phyloP scores from a whole-genome alignment of 345 rosid species.

The Atalantia buxifolia region DNA sequence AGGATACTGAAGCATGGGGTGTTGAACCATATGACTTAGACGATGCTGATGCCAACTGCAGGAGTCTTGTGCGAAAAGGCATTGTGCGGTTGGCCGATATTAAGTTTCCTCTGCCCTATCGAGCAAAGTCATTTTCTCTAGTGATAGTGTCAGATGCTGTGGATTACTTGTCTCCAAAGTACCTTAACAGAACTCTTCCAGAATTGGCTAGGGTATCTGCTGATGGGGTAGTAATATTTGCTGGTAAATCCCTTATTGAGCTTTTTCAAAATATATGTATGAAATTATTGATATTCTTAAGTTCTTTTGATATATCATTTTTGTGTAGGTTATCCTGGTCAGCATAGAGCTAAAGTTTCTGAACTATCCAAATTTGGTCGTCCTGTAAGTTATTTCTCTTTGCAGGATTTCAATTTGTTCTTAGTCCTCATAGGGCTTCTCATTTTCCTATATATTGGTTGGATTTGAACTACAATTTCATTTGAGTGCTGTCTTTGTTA shows the following conservation, averaged over 20 bases:
- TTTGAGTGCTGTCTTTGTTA: not conserved
- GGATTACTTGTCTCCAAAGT: slow-evolving; percentile 72
- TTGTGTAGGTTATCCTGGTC: slow-evolving; percentile 55
- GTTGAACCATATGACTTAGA: slow-evolving; percentile 77
- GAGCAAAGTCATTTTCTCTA: slow-evolving; percentile 61
- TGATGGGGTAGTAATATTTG: slow-evolving; percentile 50
- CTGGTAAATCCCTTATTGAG: slow-evolving; percentile 41
- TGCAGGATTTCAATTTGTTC: not conserved
- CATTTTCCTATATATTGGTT: not conserved
- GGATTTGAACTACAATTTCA: not conserved
- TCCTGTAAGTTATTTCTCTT: slow-evolving; percentile 45
- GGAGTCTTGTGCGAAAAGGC: slow-evolving; percentile 51
- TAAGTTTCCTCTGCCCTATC: slow-evolving; percentile 62
- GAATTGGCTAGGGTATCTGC: slow-evolving; percentile 64
- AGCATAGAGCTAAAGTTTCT: slow-evolving; percentile 50
- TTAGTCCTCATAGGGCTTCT: not conserved
- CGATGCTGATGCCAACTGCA: slow-evolving; percentile 52
- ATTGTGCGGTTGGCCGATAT: slow-evolving; percentile 57
- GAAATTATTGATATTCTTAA: not conserved
- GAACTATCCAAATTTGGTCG: slow-evolving; percentile 70
- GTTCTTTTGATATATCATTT: slow-evolving; percentile 1
- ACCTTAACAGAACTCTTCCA: slow-evolving; percentile 62
- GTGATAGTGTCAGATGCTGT: slow-evolving; percentile 66
- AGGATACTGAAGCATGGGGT: slow-evolving; percentile 57
- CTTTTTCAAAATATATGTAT: not conserved